Evolutionary conservation across 179 eudicot species (phyloP).

Genomic region (Silene noctiflora): DNA sequence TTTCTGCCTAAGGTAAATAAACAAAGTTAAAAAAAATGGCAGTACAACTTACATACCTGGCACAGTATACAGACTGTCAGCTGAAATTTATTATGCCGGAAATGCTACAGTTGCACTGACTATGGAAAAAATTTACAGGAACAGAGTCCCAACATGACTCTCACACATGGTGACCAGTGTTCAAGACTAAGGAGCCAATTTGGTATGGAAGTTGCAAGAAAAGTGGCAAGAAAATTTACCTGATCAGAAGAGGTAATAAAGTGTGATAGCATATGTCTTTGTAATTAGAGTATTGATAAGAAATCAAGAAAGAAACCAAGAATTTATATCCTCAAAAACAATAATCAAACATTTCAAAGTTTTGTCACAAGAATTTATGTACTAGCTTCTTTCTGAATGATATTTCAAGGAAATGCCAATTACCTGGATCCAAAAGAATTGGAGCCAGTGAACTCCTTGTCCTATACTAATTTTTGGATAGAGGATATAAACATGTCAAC

Average conservation of each 20-base stretch:
- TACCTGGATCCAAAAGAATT: neutral
- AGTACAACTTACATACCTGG: neutral
- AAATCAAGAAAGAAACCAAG: neutral
- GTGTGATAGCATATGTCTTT: conserved; percentile 13
- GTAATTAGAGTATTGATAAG: conserved; percentile 21
- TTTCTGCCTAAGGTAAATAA: neutral
- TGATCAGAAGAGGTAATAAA: conserved; percentile 27
- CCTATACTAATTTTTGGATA: neutral
- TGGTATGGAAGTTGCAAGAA: conserved; percentile 1
- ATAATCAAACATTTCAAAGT: neutral
- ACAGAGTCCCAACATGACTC: neutral
- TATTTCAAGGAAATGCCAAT: neutral
- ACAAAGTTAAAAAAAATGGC: neutral
- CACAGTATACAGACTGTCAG: neutral
- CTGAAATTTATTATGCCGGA: neutral
- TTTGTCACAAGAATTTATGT: neutral
- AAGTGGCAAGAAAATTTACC: conserved; percentile 8
- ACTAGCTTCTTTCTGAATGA: neutral
- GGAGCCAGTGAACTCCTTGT: neutral
- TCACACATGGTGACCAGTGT: neutral
- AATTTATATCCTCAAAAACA: neutral
- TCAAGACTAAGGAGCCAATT: conserved; percentile 11
- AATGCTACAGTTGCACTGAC: conserved; percentile 9
- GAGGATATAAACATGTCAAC: neutral
- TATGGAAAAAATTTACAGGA: conserved; percentile 19